A percentile compares a stretch with the other conserved stretches of the same genome.
Conservation (phyloP, 805 yeast species). For the Ogataea pignaliae region DNA sequence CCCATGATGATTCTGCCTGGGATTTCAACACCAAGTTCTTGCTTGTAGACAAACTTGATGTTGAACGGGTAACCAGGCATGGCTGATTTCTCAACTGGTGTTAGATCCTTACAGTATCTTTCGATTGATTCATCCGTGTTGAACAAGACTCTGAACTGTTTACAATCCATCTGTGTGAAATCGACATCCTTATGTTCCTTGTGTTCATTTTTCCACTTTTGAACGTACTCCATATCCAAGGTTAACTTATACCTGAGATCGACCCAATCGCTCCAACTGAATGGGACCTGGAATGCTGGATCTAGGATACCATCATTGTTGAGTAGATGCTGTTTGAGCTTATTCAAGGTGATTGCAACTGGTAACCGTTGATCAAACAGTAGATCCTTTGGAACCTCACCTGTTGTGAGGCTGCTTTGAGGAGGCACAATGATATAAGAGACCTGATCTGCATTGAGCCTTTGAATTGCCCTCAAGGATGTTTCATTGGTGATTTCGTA, state of each 20-base stretch:
- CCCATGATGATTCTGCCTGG: conserved; percentile 28
- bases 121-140: conserved; percentile 7
- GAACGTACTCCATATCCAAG: conserved; percentile 6
- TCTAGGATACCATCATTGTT: conserved; percentile 17
- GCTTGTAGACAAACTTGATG: conserved; percentile 19
- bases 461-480: conserved; percentile 8
- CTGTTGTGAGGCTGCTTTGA: conserved; percentile 17
- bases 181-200: conserved; percentile 4
- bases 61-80: conserved; percentile 13
- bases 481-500: conserved; percentile 14
- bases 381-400: background rate
- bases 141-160: conserved; percentile 11
- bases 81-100: conserved; percentile 5
- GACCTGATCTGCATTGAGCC: conserved; percentile 18
- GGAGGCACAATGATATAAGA: conserved; percentile 65
- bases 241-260: conserved; percentile 20
- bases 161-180: conserved; percentile 14
- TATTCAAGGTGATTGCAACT: conserved; percentile 26
- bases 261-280: conserved; percentile 31
- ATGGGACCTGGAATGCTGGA: conserved; percentile 26
- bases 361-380: conserved; percentile 31
- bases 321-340: conserved; percentile 13
- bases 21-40: conserved; percentile 10
- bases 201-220: conserved; percentile 7
- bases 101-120: conserved; percentile 9